Conservation (phyloP, 345 rosid species). For the Raphanus sativus region DNA sequence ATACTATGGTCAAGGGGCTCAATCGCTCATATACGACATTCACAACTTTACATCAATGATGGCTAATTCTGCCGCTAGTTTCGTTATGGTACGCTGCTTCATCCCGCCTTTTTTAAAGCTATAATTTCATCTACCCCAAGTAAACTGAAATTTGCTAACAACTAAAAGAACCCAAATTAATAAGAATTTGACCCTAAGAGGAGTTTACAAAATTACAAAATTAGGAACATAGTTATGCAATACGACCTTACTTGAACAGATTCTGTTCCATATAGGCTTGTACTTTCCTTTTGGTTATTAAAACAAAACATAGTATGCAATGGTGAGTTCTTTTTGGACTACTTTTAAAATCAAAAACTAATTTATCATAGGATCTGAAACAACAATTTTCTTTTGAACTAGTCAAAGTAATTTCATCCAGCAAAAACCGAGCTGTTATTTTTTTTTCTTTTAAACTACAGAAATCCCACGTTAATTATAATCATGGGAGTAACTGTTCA, state of each 20-base stretch:
- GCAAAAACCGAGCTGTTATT: not conserved
- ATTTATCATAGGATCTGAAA: not conserved
- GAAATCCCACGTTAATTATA: not conserved
- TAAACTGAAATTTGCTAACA: not conserved
- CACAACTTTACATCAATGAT: not conserved
- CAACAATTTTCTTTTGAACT: not conserved
- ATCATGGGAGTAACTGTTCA: not conserved
- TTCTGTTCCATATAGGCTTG: too few relatives aligned
- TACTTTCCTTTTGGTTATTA: too few relatives aligned
- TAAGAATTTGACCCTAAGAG: not conserved
- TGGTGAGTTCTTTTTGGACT: not conserved
- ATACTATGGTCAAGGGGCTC: constrained; percentile 10
- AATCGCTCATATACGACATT: not conserved
- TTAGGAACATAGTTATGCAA: not conserved
- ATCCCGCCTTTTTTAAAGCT: not conserved
- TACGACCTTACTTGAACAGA: not conserved
- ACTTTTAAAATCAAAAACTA: not conserved
- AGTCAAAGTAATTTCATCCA: not conserved
- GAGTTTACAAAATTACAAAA: not conserved
- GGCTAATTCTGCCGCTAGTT: constrained; percentile 4
- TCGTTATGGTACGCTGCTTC: not conserved
- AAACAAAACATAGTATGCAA: not conserved
- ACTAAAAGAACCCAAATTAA: not conserved
- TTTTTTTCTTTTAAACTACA: not conserved
- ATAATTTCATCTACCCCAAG: not conserved